Conservation (phyloP, 2,329 filamentous ascomycete species). For the Aspergillus pseudoglaucus region DNA sequence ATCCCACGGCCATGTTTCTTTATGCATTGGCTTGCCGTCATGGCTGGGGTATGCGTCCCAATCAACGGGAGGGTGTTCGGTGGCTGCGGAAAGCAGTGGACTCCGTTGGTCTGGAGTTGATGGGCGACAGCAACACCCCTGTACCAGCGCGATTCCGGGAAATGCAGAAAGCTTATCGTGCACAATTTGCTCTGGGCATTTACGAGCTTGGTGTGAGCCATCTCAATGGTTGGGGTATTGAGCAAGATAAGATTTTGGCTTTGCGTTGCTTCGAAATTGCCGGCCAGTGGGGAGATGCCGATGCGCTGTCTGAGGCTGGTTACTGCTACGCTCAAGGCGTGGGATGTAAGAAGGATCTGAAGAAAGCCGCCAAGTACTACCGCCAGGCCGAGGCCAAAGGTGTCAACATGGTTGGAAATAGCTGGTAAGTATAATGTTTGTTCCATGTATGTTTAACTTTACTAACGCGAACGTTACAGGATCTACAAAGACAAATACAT, state of each 20-base stretch:
- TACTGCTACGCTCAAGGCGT: conserved; percentile 94
- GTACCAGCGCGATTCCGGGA: conserved; percentile 53
- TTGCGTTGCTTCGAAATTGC: conserved; percentile 95
- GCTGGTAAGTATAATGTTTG: conserved; percentile 63
- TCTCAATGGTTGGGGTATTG: conserved; percentile 96
- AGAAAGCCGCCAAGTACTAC: conserved; percentile 87
- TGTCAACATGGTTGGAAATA: conserved; percentile 96
- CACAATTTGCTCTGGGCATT: conserved; percentile 89
- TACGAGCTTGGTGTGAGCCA: conserved; percentile 96
- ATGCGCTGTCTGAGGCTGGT: conserved; percentile 87
- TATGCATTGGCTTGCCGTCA: conserved; percentile 93
- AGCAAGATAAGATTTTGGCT: conserved; percentile 82
- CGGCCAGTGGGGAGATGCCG: conserved; percentile 88
- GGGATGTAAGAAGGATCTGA: conserved; percentile 92
- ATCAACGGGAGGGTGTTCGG: conserved; percentile 79
- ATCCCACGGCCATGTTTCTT: conserved; percentile 90
- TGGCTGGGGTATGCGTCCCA: conserved; percentile 95
- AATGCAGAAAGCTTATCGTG: conserved; percentile 71
- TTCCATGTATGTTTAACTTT: conserved; percentile 3
- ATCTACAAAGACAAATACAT: conserved; percentile 94
- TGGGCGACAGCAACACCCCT: conserved; percentile 58
- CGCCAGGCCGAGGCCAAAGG: conserved; percentile 85
- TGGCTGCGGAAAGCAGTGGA: conserved; percentile 93
- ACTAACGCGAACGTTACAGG: conserved; percentile 45
- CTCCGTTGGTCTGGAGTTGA: conserved; percentile 71